Evolutionary conservation across 164 flowering plant species (phyloP), one percentile per base, ranked within the genome.

Genomic region (Santalum album): DNA sequence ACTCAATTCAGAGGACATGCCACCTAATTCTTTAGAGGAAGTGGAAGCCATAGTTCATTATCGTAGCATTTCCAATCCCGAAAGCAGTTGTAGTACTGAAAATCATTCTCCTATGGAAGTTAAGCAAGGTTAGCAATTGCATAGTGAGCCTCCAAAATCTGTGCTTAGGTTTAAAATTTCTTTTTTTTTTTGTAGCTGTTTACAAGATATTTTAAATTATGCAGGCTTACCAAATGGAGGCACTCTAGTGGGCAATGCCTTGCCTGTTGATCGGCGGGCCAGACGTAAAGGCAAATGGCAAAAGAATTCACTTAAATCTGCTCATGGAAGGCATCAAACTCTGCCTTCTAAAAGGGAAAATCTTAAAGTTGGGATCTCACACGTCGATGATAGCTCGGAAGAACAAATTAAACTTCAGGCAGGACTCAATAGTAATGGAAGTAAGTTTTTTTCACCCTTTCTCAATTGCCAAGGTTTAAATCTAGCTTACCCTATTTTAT

Each of bases 281-380:
- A 78, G 86, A 53, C 75, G 74, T 63, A 84, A 65, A 65, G 59
- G 76, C 24, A 76, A 69, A 69, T 72, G 82, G 19, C 78, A 65
- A 7, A 83, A 48, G 61, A 70, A 57, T 65, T 77, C 72, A 17
- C 52, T 65, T 52, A 83, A 75, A 64, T 43, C 55, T 24, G 49
- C 48, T 43, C 89, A 81, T 44, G 78, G 72, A 55, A 79, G 65
- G 53, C n/a, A 54, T 57, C 78, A 60, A 42, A 26, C 44, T 25
- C 6, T 60, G 32, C 24, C 68, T 9, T 49, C 72, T 56, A 87
- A 69, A 24, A 81, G 73, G 63, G 81, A 74, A 58, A 72, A 63
- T 57, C 14, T 49, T 61, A 69, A 71, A 35, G 54, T 60, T 55
- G 64, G 63, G 40, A 58, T 29, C 34, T 49, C 60, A 46, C 57